phyloP scores from a whole-genome alignment of 1,284 basidiomycete genomes.

The Puccinia hordei region DNA sequence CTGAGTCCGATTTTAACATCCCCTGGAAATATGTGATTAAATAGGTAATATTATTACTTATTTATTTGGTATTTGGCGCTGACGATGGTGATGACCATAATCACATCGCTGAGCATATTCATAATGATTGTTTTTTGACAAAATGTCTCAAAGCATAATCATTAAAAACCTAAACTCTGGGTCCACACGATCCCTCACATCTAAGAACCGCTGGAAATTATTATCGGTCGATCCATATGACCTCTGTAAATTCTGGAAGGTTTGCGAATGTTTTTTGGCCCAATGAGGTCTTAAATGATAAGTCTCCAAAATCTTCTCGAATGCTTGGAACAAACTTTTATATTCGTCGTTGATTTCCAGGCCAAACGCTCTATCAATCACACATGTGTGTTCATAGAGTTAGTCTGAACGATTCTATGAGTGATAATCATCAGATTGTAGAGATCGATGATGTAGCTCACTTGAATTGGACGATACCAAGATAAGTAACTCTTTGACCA shows the following conservation, averaged over 20 bases:
- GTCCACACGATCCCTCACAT: conserved; percentile 73
- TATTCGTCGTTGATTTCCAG: conserved; percentile 74
- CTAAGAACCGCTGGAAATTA: conserved; percentile 76
- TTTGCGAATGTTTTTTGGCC: conserved; percentile 87
- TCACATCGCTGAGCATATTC: too few relatives aligned
- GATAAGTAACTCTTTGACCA: conserved; percentile 81
- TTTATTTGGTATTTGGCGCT: too few relatives aligned
- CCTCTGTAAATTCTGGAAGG: conserved; percentile 68
- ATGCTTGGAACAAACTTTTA: conserved; percentile 74
- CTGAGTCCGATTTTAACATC: too few relatives aligned
- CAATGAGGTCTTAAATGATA: conserved; percentile 89
- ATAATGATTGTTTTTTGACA: not conserved
- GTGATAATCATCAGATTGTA: too few relatives aligned
- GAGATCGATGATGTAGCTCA: too few relatives aligned
- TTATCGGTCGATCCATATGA: conserved; percentile 67
- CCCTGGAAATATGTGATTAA: too few relatives aligned
- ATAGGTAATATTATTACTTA: too few relatives aligned
- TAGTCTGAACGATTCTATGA: too few relatives aligned
- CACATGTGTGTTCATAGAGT: too few relatives aligned
- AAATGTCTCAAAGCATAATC: conserved; percentile 65
- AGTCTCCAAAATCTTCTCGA: conserved; percentile 71
- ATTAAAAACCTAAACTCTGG: conserved; percentile 72
- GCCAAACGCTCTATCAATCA: conserved; percentile 93
- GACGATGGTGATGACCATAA: too few relatives aligned
- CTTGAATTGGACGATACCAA: conserved; percentile 95